phyloP scores from a whole-genome alignment of 2,329 filamentous ascomycete genomes.

The Aspergillus sp. region DNA sequence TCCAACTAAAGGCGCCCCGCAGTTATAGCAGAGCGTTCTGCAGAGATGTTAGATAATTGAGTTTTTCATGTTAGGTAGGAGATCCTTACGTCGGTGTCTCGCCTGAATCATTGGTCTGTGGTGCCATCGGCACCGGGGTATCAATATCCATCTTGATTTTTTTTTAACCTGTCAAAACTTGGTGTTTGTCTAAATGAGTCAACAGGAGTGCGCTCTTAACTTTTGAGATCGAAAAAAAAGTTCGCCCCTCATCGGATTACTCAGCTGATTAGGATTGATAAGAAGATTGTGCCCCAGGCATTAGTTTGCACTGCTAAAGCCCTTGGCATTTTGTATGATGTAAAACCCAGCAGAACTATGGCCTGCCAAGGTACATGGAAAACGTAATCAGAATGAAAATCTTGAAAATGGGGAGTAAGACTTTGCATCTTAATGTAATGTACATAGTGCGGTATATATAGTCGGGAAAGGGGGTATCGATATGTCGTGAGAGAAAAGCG shows the following conservation, averaged over 20 bases:
- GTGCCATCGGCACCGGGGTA: constrained; percentile 11
- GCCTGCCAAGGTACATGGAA: not conserved
- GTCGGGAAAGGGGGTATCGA: not conserved
- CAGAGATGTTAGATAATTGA: constrained; percentile 24
- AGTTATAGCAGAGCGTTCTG: constrained; percentile 13
- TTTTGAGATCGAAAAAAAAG: constrained; percentile 6
- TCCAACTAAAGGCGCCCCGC: constrained; percentile 13
- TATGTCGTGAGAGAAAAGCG: not conserved
- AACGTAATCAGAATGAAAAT: not conserved
- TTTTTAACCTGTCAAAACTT: not conserved
- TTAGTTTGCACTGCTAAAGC: too few species aligned
- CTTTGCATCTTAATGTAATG: not conserved
- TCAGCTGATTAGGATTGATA: not conserved
- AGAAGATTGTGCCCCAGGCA: too few species aligned
- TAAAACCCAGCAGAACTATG: too few species aligned
- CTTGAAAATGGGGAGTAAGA: not conserved
- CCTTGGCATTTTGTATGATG: too few species aligned
- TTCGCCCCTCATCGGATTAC: constrained; percentile 5
- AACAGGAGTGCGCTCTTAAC: not conserved
- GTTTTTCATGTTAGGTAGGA: not conserved
- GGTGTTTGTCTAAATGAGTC: not conserved
- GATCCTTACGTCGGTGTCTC: constrained; percentile 7
- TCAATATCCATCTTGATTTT: constrained; percentile 10
- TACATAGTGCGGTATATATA: not conserved
- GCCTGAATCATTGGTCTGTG: not conserved